Evolutionary conservation across 2,329 filamentous ascomycete species (phyloP).

Genomic region (Xylaria sp.): DNA sequence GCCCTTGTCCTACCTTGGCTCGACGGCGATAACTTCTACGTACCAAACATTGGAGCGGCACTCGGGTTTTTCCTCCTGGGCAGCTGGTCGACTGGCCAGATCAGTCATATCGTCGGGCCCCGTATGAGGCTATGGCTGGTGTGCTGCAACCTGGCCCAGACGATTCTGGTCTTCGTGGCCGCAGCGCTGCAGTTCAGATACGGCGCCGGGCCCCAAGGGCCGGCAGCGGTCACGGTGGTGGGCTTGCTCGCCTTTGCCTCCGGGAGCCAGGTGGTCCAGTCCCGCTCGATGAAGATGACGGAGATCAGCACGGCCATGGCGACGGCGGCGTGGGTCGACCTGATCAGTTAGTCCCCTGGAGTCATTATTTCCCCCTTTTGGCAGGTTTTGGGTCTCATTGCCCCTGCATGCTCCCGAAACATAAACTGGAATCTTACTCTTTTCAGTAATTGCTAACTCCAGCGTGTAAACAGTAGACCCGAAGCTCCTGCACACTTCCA

Average conservation of each 20-base stretch:
- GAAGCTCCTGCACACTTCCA: constrained; percentile 57
- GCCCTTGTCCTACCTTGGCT: constrained; percentile 62
- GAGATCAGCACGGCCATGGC: constrained; percentile 74
- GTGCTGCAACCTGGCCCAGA: constrained; percentile 64
- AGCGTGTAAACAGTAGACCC: too few relatives aligned
- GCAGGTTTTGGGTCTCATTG: too few relatives aligned
- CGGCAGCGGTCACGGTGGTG: constrained; percentile 57
- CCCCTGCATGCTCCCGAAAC: too few relatives aligned
- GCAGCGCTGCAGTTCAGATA: constrained; percentile 59
- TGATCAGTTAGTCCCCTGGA: too few relatives aligned
- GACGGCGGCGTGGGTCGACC: constrained; percentile 70
- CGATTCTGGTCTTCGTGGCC: constrained; percentile 63
- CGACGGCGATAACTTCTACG: constrained; percentile 60
- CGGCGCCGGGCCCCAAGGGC: constrained; percentile 51
- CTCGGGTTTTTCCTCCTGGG: constrained; percentile 66
- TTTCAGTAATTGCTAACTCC: too few relatives aligned
- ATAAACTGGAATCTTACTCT: too few relatives aligned
- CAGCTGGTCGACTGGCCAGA: constrained; percentile 66
- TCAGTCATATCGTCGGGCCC: constrained; percentile 63
- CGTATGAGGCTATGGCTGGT: constrained; percentile 65
- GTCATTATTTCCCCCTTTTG: too few relatives aligned
- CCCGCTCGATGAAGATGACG: constrained; percentile 63
- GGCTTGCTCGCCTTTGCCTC: constrained; percentile 64
- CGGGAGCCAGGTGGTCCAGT: constrained; percentile 68
- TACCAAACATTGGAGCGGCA: constrained; percentile 64